A percentile compares a stretch with the other conserved stretches of the same genome.
phyloP scores from a whole-genome alignment of 1,284 basidiomycete species.

The Irpex sp. region DNA sequence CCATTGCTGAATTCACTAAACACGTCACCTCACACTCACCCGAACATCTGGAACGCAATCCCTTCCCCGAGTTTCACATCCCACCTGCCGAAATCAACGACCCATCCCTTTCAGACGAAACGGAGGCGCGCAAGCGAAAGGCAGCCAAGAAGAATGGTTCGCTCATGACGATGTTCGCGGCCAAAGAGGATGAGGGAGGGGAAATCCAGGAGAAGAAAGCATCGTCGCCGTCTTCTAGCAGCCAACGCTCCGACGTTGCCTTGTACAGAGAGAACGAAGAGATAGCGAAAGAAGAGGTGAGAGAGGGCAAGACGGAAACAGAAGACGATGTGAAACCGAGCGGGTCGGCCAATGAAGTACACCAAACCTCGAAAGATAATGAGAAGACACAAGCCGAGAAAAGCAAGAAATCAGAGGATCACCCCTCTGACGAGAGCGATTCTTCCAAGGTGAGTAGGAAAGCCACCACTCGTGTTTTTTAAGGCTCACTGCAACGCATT shows the following conservation, averaged over 20 bases:
- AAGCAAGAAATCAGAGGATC: background rate
- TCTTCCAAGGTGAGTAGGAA: background rate
- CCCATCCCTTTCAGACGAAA: constrained; percentile 16
- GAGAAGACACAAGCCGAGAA: background rate
- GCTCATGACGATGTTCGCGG: background rate
- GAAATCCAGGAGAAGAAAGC: background rate
- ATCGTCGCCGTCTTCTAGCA: background rate
- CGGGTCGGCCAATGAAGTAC: background rate
- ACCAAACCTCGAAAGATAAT: background rate
- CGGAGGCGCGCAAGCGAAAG: constrained; percentile 7
- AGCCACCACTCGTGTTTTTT: background rate
- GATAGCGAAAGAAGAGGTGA: constrained; percentile 22
- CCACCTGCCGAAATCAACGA: constrained; percentile 27
- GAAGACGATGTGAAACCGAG: background rate
- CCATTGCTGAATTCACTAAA: constrained; percentile 53
- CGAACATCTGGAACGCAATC: constrained; percentile 35
- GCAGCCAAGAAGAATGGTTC: background rate
- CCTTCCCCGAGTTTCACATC: constrained; percentile 43
- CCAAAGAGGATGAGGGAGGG: background rate
- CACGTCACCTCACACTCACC: constrained; percentile 41
- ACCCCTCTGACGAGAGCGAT: background rate
- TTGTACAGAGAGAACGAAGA: constrained; percentile 32
- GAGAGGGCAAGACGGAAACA: background rate
- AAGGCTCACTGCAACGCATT: background rate
- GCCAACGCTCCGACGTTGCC: constrained; percentile 21